Percentiles rank a stretch among this genome's conserved stretches.
These are phyloP conservation scores for Eutypella sp. DNA, from an alignment of 2,329 filamentous ascomycete genomes.

Conservation along the genomic window DNA sequence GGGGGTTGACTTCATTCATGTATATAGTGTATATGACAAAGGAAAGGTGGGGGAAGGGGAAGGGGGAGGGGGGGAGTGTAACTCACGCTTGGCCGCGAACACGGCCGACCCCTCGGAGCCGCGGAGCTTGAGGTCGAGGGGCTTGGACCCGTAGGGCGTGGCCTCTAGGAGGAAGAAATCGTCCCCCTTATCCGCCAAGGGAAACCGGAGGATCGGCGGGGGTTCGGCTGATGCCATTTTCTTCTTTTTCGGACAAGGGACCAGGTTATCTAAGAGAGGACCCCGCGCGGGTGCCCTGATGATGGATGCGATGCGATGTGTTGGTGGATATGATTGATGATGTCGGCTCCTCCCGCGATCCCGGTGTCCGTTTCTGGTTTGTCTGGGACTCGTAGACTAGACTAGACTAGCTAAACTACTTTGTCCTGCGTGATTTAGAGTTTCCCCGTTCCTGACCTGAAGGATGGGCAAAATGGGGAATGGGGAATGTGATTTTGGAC, in stretches of 20 bases:
- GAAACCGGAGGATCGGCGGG: slow-evolving; percentile 49
- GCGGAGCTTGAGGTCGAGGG: slow-evolving; percentile 61
- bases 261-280: too few relatives aligned
- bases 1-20: too few relatives aligned
- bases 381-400: too few relatives aligned
- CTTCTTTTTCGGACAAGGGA: slow-evolving; percentile 15
- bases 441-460: background rate
- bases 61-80: slow-evolving; percentile 8
- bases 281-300: too few relatives aligned
- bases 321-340: too few relatives aligned
- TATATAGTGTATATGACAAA: background rate
- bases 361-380: too few relatives aligned
- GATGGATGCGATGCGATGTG: too few relatives aligned
- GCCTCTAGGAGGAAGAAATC: slow-evolving; percentile 59
- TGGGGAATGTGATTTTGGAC: too few relatives aligned
- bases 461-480: too few relatives aligned
- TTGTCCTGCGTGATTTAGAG: background rate
- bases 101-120: slow-evolving; percentile 63
- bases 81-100: slow-evolving; percentile 55
- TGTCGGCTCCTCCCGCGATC: too few relatives aligned
- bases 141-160: slow-evolving; percentile 41
- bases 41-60: slow-evolving; percentile 2
- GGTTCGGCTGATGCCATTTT: background rate
- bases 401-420: too few relatives aligned
- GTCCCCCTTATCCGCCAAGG: slow-evolving; percentile 47